A percentile compares a stretch with the other conserved stretches of the same genome.
Evolutionary conservation across 2,329 filamentous ascomycete genomes (phyloP).

Genomic region (Aaosphaeria pasadenensis): DNA sequence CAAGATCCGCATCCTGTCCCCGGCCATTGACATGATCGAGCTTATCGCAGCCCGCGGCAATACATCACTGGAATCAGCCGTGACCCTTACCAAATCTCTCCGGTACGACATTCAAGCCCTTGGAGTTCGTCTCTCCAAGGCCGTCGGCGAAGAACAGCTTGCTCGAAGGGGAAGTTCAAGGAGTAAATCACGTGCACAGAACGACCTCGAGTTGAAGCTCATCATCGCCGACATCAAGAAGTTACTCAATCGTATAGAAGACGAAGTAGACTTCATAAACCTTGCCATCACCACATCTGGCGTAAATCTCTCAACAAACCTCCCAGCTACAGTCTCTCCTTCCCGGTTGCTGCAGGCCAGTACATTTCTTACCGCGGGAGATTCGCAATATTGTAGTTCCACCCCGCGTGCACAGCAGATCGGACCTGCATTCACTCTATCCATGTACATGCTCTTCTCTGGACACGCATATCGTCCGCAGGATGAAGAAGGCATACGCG

Average conservation of each 20-base stretch:
- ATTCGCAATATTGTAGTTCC: conserved; percentile 72
- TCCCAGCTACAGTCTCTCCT: conserved; percentile 82
- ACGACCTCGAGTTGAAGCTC: conserved; percentile 61
- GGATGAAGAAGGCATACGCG: conserved; percentile 56
- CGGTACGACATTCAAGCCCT: conserved; percentile 80
- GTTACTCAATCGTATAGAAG: conserved; percentile 77
- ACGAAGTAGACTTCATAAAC: conserved; percentile 87
- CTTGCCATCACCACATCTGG: conserved; percentile 93
- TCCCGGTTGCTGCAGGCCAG: conserved; percentile 90
- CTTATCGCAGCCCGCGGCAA: conserved; percentile 78
- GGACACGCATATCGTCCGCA: conserved; percentile 64
- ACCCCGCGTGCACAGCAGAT: conserved; percentile 70
- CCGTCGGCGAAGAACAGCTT: conserved; percentile 62
- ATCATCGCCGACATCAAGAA: conserved; percentile 74
- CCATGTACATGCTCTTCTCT: conserved; percentile 91
- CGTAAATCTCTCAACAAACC: conserved; percentile 74
- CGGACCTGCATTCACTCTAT: conserved; percentile 80
- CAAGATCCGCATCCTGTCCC: conserved; percentile 89
- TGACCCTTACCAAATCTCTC: conserved; percentile 77
- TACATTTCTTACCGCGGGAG: conserved; percentile 81
- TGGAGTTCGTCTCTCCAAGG: conserved; percentile 69
- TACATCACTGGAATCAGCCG: conserved; percentile 78
- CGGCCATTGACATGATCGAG: conserved; percentile 88
- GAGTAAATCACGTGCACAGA: conserved; percentile 52
- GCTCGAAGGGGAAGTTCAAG: conserved; percentile 43